phyloP scores from a whole-genome alignment of 2,329 filamentous ascomycete species.

The Calonectria fujianensis region DNA sequence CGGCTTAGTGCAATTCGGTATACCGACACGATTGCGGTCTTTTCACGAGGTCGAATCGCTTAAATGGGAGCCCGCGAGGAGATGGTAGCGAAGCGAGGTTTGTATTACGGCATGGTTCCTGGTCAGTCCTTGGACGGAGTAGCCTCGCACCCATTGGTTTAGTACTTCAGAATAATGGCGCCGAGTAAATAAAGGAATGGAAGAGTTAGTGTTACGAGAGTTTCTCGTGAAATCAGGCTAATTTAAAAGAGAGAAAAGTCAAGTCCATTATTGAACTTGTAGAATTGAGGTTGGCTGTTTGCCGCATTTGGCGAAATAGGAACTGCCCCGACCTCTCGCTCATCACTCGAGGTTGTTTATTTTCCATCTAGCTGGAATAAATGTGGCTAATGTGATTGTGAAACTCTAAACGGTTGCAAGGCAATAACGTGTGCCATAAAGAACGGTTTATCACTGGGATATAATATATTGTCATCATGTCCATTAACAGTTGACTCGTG shows the following conservation, averaged over 20 bases:
- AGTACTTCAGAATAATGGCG: neutral
- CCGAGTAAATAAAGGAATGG: neutral
- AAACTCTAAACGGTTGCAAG: no score
- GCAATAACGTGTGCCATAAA: neutral
- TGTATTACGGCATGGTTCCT: slow-evolving; percentile 74
- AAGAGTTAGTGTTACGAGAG: neutral
- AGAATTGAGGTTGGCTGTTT: neutral
- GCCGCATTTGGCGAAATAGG: neutral
- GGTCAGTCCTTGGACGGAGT: slow-evolving; percentile 64
- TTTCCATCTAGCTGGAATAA: neutral
- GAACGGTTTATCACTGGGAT: neutral
- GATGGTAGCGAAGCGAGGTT: slow-evolving; percentile 68
- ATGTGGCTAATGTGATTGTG: no score
- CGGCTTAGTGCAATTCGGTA: slow-evolving; percentile 73
- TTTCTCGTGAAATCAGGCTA: neutral
- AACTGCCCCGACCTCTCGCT: neutral
- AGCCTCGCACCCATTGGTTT: slow-evolving; percentile 28
- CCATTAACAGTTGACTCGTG: slow-evolving; percentile 31
- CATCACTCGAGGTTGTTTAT: neutral
- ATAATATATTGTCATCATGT: slow-evolving; percentile 25
- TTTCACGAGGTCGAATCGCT: slow-evolving; percentile 67
- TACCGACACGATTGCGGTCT: slow-evolving; percentile 78
- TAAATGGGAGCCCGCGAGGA: slow-evolving; percentile 78
- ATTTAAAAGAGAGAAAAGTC: neutral
- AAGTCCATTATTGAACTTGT: neutral